Base-by-base conservation (phyloP, 331 rosid species). In the Spiraea crenata region DNA sequence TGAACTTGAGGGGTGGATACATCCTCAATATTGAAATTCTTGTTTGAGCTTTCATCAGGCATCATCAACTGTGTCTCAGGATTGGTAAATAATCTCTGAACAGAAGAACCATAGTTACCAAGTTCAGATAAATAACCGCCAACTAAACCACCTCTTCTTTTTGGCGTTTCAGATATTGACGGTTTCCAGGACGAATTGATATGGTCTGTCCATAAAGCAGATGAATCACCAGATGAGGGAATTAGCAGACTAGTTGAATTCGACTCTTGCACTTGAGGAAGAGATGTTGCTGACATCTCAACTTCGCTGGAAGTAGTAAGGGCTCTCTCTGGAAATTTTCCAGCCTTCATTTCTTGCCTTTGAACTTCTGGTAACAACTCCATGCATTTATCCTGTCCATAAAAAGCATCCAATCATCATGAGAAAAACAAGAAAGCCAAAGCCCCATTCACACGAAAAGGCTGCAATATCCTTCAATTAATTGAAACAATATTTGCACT, bases 331-430 rank as follows among this genome's bases (percentile, higher is more conserved):
- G 70, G 76, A 81, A 76, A 72, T 65, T 85, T 87, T 75, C 90
- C 88, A 14, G 85, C 77, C 86, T 81, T 86, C 55, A 88, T 76
- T 81, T 89, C 85, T 65, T 74, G 82, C 81, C 65, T 85, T 81
- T 91, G 89, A 67, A 82, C 87, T 82, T 89, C 98, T 17, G 99
- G 96, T 76, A 91, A 87, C 90, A 95, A 82, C 70, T 85, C 92
- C 90, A 89, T 81, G 91, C 95, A 79, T 77, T 83, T 88, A 66
- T 86, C 90, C 99, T 91, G 93, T 83, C 76, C 62, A 78, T 66
- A 74, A 74, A 73, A 74, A 74, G 62, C 74, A 73, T 57, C 65
- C 38, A 75, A 47, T 37, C 56, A 67, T 63, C 57, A 57, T 16
- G 35, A 70, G 50, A 20, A 39, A 45, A 73, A 62, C 73, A 63